These are phyloP conservation scores for Colletotrichum viniferum DNA, from an alignment of 2,329 filamentous ascomycete genomes.

Conservation along the genomic window DNA sequence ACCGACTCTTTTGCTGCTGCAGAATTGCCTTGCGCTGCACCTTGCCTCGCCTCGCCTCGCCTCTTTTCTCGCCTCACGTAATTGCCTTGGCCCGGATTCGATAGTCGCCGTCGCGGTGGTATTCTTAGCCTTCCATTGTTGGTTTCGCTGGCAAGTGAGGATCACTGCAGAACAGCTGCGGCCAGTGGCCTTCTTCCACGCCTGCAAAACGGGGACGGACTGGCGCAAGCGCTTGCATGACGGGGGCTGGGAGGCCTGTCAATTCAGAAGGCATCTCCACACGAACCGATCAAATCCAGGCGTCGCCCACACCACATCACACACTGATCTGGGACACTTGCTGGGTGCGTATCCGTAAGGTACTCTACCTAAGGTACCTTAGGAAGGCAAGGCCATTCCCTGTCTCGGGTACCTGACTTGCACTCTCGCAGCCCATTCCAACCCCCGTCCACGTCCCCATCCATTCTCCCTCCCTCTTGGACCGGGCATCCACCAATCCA, in stretches of 20 bases:
- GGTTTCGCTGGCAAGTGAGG: not conserved
- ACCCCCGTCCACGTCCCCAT: not conserved
- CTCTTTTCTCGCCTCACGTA: not conserved
- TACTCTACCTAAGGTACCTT: too few relatives aligned
- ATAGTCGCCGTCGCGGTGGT: conserved; percentile 2
- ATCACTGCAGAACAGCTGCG: not conserved
- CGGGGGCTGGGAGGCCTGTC: not conserved
- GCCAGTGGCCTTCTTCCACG: not conserved
- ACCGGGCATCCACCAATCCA: too few relatives aligned
- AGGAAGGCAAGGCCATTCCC: not conserved
- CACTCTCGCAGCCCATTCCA: not conserved
- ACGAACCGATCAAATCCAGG: conserved; percentile 7
- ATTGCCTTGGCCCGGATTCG: not conserved
- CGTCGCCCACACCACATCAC: not conserved
- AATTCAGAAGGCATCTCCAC: conserved; percentile 5
- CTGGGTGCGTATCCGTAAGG: not conserved
- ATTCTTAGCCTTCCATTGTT: not conserved
- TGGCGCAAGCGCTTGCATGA: conserved; percentile 11
- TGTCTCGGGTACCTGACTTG: conserved; percentile 14
- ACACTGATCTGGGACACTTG: not conserved
- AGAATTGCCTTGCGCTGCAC: not conserved
- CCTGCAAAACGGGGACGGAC: not conserved
- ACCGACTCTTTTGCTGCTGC: not conserved
- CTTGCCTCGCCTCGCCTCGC: not conserved
- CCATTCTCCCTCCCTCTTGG: not conserved